A percentile compares a stretch with the other conserved stretches of the same genome.
phyloP scores from a whole-genome alignment of 768 basidiomycete genomes.

The Lactifluus volemus region DNA sequence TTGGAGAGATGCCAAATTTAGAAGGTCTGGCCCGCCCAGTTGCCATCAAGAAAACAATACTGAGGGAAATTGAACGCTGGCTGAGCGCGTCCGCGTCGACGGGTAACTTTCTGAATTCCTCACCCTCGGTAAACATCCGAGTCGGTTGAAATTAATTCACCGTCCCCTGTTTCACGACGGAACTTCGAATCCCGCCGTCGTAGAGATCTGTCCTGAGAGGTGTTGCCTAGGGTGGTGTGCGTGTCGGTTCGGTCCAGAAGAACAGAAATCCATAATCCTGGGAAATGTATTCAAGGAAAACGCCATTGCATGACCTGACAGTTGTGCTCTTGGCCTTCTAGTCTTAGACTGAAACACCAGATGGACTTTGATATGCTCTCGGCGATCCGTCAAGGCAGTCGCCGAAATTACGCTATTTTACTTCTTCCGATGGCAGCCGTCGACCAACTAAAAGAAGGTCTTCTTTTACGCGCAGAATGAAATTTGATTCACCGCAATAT shows the following conservation, averaged over 20 bases:
- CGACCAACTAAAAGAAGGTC: not conserved
- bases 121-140: not conserved
- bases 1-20: constrained; percentile 14
- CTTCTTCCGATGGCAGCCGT: not conserved
- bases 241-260: not conserved
- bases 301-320: too few relatives aligned
- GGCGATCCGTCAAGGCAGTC: not conserved
- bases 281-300: not conserved
- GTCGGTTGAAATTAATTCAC: constrained; percentile 4
- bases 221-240: not conserved
- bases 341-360: constrained; percentile 6
- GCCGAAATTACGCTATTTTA: not conserved
- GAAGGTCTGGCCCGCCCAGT: constrained; percentile 10
- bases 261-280: not conserved
- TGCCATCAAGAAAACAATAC: not conserved
- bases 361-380: not conserved
- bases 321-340: constrained; percentile 3
- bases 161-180: not conserved
- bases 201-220: not conserved
- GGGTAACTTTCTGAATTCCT: constrained; percentile 1
- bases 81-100: not conserved
- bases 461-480: not conserved
- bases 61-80: not conserved
- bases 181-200: not conserved
- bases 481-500: not conserved